A percentile compares a stretch with the other conserved stretches of the same genome.
Evolutionary conservation across 768 basidiomycete genomes (phyloP).

Genomic region (Pisolithus marmoratus): DNA sequence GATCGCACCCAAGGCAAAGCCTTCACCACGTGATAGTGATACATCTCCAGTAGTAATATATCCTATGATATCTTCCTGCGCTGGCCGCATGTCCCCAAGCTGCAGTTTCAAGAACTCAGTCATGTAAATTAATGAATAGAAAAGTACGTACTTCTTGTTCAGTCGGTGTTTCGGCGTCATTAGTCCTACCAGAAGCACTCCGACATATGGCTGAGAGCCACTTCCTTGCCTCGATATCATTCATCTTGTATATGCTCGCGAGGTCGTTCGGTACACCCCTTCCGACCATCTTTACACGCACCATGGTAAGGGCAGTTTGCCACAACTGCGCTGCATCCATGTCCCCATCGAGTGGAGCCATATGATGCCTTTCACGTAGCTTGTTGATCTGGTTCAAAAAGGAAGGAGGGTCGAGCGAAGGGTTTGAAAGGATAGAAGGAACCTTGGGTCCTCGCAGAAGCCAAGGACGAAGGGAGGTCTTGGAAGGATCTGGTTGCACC

Average conservation of each 20-base stretch:
- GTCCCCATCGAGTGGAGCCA: conserved; percentile 32
- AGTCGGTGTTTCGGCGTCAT: conserved; percentile 13
- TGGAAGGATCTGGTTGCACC: conserved; percentile 6
- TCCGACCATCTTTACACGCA: conserved; percentile 54
- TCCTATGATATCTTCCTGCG: conserved; percentile 55
- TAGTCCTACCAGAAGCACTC: conserved; percentile 11
- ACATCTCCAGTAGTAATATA: conserved; percentile 81
- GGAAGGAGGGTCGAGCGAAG: conserved; percentile 35
- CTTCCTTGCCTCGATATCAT: conserved; percentile 45
- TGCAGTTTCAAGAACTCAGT: conserved; percentile 16
- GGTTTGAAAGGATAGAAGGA: conserved; percentile 39
- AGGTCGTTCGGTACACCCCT: conserved; percentile 73
- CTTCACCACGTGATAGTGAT: conserved; percentile 73
- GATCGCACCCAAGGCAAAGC: conserved; percentile 72
- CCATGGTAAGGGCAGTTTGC: conserved; percentile 59
- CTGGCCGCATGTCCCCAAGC: conserved; percentile 42
- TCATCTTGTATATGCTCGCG: conserved; percentile 63
- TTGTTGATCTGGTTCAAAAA: conserved; percentile 54
- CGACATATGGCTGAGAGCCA: conserved; percentile 38
- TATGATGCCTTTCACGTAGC: conserved; percentile 49
- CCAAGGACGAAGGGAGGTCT: conserved; percentile 45
- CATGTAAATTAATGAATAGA: not conserved
- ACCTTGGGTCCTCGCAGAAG: conserved; percentile 58
- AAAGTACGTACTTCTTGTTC: conserved; percentile 24
- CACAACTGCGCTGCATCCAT: conserved; percentile 42